Evolutionary conservation across 768 basidiomycete species (phyloP).

Genomic region (Boletus subparvulus): DNA sequence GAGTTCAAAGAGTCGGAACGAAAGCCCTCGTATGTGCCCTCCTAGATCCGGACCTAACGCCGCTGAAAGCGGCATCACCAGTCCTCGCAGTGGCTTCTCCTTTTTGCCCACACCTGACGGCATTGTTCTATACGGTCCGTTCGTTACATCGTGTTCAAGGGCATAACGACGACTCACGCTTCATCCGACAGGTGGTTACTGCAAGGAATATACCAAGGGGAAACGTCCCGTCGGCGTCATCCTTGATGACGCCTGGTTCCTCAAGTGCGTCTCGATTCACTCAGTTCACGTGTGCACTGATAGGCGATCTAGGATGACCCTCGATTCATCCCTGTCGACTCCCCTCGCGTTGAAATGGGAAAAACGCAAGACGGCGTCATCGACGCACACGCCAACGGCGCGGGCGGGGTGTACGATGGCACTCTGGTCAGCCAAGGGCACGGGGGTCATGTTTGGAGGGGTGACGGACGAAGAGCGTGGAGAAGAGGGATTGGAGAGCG

Average conservation of each 20-base stretch:
- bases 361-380: conserved; percentile 71
- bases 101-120: conserved; percentile 56
- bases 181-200: no score
- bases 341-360: conserved; percentile 77
- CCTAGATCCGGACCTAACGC: no score
- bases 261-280: conserved; percentile 49
- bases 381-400: conserved; percentile 52
- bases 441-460: conserved; percentile 83
- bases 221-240: conserved; percentile 21
- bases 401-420: conserved; percentile 89
- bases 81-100: conserved; percentile 80
- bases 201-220: no score
- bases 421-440: conserved; percentile 64
- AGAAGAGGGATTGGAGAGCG: conserved; percentile 81
- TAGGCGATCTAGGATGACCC: conserved; percentile 29
- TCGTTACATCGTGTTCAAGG: no score
- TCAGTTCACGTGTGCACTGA: neutral
- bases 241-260: conserved; percentile 87
- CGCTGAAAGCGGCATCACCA: conserved; percentile 22
- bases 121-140: no score
- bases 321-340: conserved; percentile 23
- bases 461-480: conserved; percentile 84
- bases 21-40: conserved; percentile 61
- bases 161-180: no score
- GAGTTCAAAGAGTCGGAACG: conserved; percentile 70